phyloP scores from a whole-genome alignment of 2,329 filamentous ascomycete species.

The Pseudogymnoascus sp. region DNA sequence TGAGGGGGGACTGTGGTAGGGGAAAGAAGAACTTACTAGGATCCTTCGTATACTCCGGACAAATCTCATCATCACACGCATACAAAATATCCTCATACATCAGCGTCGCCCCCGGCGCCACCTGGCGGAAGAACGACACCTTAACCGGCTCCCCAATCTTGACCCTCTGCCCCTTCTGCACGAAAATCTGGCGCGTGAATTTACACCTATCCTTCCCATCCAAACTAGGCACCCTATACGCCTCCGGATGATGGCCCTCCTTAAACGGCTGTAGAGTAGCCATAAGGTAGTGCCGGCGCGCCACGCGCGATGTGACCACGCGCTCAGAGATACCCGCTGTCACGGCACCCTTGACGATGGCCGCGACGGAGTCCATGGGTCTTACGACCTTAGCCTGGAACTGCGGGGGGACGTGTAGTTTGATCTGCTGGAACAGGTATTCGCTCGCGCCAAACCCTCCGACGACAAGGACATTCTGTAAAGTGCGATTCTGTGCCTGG shows the following conservation, averaged over 20 bases:
- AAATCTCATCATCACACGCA: slow-evolving; percentile 95
- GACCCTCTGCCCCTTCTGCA: slow-evolving; percentile 96
- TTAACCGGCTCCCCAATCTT: slow-evolving; percentile 99
- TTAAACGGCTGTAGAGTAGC: slow-evolving; percentile 98
- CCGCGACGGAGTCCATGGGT: slow-evolving; percentile 97
- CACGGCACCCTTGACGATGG: slow-evolving; percentile 96
- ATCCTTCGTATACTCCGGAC: slow-evolving; percentile 98
- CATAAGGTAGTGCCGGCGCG: slow-evolving; percentile 97
- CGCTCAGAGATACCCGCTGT: slow-evolving; percentile 96
- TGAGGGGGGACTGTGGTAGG: too few relatives aligned
- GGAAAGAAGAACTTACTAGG: slow-evolving; percentile 66
- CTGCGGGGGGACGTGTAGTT: slow-evolving; percentile 93
- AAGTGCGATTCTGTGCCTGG: slow-evolving; percentile 85
- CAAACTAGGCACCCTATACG: slow-evolving; percentile 91
- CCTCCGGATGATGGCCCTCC: slow-evolving; percentile 95
- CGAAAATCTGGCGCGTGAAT: slow-evolving; percentile 96
- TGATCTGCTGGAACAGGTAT: slow-evolving; percentile 99
- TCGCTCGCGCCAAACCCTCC: slow-evolving; percentile 97
- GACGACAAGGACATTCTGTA: slow-evolving; percentile 95
- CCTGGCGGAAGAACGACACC: slow-evolving; percentile 96
- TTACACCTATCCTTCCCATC: slow-evolving; percentile 98
- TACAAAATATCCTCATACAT: slow-evolving; percentile 99
- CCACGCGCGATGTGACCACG: slow-evolving; percentile 92
- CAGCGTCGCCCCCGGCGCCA: slow-evolving; percentile 89
- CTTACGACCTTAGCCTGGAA: slow-evolving; percentile 98